These are phyloP conservation scores for Syzygium malaccense DNA, from an alignment of 441 rosid species.

Conservation along the genomic window DNA sequence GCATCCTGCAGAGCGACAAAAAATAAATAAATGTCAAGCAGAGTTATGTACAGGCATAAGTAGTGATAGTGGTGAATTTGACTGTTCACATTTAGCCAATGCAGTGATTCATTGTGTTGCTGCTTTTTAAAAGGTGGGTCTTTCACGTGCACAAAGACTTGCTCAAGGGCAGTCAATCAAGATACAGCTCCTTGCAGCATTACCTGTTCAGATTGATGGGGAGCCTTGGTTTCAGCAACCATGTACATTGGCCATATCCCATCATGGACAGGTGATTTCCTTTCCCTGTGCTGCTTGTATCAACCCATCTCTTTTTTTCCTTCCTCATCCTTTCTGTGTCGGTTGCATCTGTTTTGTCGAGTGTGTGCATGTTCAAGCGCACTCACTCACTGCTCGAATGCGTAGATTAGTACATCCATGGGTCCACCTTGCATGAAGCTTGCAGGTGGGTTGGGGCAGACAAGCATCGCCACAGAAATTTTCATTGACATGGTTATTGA, in stretches of 20 bases:
- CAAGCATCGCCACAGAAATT: neutral
- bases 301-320: no score
- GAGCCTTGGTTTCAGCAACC: constrained; percentile 96
- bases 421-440: neutral
- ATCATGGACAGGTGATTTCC: constrained; percentile 84
- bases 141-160: constrained; percentile 92
- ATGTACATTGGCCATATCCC: constrained; percentile 76
- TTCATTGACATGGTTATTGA: neutral
- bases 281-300: neutral
- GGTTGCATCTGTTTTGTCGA: neutral
- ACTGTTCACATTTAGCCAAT: neutral
- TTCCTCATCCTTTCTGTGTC: neutral
- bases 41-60: neutral
- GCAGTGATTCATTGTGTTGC: neutral
- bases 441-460: neutral
- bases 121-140: constrained; percentile 50
- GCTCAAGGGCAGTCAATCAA: constrained; percentile 90
- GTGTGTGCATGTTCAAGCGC: neutral
- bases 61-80: neutral
- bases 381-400: neutral
- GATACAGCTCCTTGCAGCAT: constrained; percentile 75
- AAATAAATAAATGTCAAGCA: neutral
- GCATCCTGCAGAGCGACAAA: neutral
- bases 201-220: constrained; percentile 96
- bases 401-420: neutral